These are phyloP conservation scores for Sesbania bispinosa DNA, from an alignment of 306 rosid genomes.

Conservation along the genomic window DNA sequence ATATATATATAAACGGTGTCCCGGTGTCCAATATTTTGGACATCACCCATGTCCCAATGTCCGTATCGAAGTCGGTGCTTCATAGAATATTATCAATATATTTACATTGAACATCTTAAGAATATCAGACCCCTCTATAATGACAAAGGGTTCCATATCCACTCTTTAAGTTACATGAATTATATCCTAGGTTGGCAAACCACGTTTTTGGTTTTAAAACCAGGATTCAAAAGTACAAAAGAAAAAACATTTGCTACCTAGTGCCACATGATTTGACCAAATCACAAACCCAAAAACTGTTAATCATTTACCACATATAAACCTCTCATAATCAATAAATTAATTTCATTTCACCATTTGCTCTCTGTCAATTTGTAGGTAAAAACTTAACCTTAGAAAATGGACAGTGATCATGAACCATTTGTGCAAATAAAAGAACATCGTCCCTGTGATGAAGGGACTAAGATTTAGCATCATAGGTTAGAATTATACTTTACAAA, in stretches of 20 bases:
- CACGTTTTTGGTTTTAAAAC: not conserved
- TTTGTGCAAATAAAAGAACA: not conserved
- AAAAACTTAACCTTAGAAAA: slow-evolving; percentile 8
- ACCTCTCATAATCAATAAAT: slow-evolving; percentile 10
- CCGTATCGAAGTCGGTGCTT: too few species aligned
- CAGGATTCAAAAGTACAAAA: not conserved
- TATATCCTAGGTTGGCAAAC: not conserved
- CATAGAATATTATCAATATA: not conserved
- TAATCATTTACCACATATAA: not conserved
- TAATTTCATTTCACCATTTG: not conserved
- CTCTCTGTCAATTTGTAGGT: not conserved
- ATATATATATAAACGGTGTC: too few species aligned
- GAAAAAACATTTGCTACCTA: not conserved
- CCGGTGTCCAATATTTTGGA: too few species aligned
- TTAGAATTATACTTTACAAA: slow-evolving; percentile 15
- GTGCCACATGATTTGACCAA: not conserved
- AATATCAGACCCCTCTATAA: not conserved
- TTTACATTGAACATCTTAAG: not conserved
- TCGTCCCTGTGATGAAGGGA: slow-evolving; percentile 9
- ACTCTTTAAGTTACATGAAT: not conserved
- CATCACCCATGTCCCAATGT: too few species aligned
- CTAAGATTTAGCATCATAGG: slow-evolving; percentile 8
- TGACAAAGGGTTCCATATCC: not conserved
- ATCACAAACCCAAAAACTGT: slow-evolving; percentile 12
- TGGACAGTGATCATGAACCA: not conserved